These are phyloP conservation scores for Guadua angustifolia DNA, from an alignment of 176 grass and related monocot species.

Conservation along the genomic window DNA sequence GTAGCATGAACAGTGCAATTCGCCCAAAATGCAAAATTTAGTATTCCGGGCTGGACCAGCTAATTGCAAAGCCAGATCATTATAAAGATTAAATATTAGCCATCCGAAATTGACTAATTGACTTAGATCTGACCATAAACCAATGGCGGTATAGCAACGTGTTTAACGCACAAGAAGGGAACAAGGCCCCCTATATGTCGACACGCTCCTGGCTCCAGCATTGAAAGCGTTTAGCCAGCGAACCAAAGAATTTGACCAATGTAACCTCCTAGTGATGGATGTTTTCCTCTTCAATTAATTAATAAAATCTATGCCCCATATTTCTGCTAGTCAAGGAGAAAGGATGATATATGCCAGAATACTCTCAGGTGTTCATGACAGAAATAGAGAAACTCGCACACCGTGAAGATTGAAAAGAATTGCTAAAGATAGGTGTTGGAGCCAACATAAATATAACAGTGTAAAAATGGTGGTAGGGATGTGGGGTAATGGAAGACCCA, in stretches of 20 bases:
- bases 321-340: neutral
- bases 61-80: neutral
- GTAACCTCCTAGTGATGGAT: neutral
- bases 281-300: conserved; percentile 7
- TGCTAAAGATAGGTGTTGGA: neutral
- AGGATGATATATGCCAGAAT: neutral
- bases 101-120: neutral
- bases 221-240: neutral
- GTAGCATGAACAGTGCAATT: neutral
- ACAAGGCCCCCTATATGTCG: neutral
- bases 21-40: neutral
- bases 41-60: neutral
- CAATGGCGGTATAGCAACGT: conserved; percentile 3
- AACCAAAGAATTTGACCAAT: neutral
- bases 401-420: neutral
- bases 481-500: neutral
- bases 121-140: neutral
- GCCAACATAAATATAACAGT: neutral
- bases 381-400: neutral
- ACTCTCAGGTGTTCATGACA: neutral
- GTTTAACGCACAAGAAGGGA: conserved; percentile 21
- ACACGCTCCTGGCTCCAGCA: neutral
- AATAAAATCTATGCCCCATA: neutral
- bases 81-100: neutral
- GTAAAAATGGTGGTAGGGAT: neutral